Conservation (phyloP, 371 early-diverging fungal species). For the Polyrhizophydium stewartii region DNA sequence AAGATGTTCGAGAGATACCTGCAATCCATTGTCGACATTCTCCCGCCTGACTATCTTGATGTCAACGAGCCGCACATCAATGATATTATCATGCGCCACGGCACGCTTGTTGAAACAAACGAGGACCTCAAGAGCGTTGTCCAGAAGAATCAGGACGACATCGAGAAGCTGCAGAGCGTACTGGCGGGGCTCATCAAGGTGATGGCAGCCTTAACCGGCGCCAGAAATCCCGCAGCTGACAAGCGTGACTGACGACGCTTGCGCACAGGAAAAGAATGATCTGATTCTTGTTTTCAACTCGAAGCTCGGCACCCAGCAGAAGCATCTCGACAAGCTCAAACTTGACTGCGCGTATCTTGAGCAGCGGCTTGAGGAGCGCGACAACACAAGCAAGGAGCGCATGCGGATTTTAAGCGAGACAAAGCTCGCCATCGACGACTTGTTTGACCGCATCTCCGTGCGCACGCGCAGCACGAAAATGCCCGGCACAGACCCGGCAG, state of each 20-base stretch:
- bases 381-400: constrained; percentile 46
- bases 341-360: constrained; percentile 42
- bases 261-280: constrained; percentile 44
- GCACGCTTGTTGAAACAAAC: constrained; percentile 50
- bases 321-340: constrained; percentile 42
- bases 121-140: constrained; percentile 40
- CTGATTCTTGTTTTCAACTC: constrained; percentile 50
- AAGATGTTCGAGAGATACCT: constrained; percentile 47
- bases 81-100: constrained; percentile 52
- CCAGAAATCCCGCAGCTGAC: neutral
- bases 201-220: neutral
- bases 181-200: constrained; percentile 39
- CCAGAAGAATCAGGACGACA: constrained; percentile 35
- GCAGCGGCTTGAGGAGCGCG: constrained; percentile 39
- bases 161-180: constrained; percentile 31
- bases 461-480: constrained; percentile 7
- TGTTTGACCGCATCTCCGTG: constrained; percentile 36
- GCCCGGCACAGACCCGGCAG: neutral
- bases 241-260: neutral
- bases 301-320: constrained; percentile 47
- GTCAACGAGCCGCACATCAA: constrained; percentile 54
- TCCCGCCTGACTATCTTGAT: constrained; percentile 53
- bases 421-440: constrained; percentile 52
- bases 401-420: constrained; percentile 47
- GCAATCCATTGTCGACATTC: constrained; percentile 42